A percentile compares a stretch with the other conserved stretches of the same genome.
These are phyloP conservation scores for Alternaria sp. DNA, from an alignment of 2,329 filamentous ascomycete genomes.

Conservation along the genomic window DNA sequence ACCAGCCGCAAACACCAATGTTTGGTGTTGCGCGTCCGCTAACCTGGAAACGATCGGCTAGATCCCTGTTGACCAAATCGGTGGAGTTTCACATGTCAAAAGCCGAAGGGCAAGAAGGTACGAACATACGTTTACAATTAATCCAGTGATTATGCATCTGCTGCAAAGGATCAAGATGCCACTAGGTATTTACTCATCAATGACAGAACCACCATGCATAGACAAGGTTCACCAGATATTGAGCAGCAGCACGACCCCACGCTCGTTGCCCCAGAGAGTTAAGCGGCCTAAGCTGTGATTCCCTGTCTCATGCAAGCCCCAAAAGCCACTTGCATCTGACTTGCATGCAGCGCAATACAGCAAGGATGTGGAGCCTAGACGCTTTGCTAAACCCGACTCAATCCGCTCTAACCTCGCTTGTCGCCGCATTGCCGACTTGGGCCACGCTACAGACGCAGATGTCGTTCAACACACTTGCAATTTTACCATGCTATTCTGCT, in stretches of 20 bases:
- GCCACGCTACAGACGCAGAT: conserved; percentile 25
- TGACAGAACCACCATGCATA: conserved; percentile 13
- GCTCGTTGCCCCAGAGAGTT: conserved; percentile 29
- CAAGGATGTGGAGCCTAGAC: conserved; percentile 37
- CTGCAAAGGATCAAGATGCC: neutral
- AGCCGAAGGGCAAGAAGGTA: neutral
- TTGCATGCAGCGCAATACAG: conserved; percentile 28
- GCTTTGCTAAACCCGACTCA: conserved; percentile 25
- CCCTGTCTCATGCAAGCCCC: conserved; percentile 32
- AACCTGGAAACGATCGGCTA: conserved; percentile 22
- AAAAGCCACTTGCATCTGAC: conserved; percentile 37
- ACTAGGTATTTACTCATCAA: conserved; percentile 3
- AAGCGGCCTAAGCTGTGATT: conserved; percentile 24
- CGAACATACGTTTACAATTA: neutral
- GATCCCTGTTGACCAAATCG: conserved; percentile 21
- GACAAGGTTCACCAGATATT: conserved; percentile 18
- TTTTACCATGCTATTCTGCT: conserved; percentile 17
- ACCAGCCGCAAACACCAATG: conserved; percentile 10
- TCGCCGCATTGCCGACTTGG: conserved; percentile 18
- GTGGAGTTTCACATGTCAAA: conserved; percentile 28
- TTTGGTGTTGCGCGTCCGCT: conserved; percentile 26
- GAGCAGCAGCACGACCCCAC: conserved; percentile 25
- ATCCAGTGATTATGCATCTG: neutral
- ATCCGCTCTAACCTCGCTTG: conserved; percentile 23
- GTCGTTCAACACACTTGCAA: conserved; percentile 20